Evolutionary conservation across 257 asterid genomes (phyloP), one percentile per base, ranked within the genome.

Genomic region (Schizonepeta tenuifolia): DNA sequence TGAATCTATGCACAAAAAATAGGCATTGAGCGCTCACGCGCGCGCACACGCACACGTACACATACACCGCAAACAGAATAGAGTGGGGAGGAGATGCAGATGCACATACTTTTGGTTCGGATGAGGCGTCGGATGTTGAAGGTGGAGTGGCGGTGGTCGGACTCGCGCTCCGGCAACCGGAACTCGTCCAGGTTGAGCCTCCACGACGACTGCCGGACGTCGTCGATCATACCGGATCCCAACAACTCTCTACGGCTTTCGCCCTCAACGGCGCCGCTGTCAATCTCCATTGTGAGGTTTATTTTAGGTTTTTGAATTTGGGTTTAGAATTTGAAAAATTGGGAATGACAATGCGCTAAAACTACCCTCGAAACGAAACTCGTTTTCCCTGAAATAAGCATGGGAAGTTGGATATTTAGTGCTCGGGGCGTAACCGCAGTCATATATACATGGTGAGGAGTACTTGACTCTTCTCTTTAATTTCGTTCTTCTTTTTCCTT

Each of bases 111-210:
- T 53, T 82, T 83, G 35, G 59, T 73, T 2, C 85, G 86, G 22
- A 87, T 60, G 69, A 89, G 81, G 64, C 90, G 88, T 15, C 75
- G 81, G 72, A 80, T 67, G 72, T 77, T 77, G 79, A 81, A 77
- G 20, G 80, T 64, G 17, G 24, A 75, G 24, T 59, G 65, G 5
- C 73, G 79, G 17, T 81, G 76, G 26, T 80, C 83, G 70, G 84
- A 44, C 55, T 43, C 36, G 46, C 84, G 85, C 58, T 89, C 86
- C 74, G 97, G 97, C 80, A 91, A 68, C 26, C 86, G 93, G 77
- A 89, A 91, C 83, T 87, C 89, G 18, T 82, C 71, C 6, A 91
- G 73, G 71, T 91, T 71, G 73, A 87, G 86, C 36, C 88, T 81
- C 97, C 97, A 91, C 1, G 92, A 75, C 50, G 88, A 60, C 14